These are phyloP conservation scores for Coix lacrymajobi DNA, from an alignment of 176 grass and related monocot genomes.

Conservation along the genomic window DNA sequence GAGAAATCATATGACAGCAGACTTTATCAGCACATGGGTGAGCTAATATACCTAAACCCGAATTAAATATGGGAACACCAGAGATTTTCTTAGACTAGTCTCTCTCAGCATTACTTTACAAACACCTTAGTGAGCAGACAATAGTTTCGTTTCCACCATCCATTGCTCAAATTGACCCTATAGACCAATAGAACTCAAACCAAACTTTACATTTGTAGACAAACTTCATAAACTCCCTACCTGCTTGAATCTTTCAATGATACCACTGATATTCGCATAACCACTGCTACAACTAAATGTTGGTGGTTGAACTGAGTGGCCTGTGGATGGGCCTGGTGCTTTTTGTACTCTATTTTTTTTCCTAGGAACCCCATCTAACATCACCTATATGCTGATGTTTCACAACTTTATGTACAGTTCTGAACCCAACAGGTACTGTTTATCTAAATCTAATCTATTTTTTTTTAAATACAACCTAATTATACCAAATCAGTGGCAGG, in stretches of 20 bases:
- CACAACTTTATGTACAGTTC: background rate
- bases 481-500: background rate
- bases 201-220: background rate
- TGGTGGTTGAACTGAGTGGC: background rate
- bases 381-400: background rate
- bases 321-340: background rate
- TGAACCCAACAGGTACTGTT: background rate
- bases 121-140: background rate
- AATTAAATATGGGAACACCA: background rate
- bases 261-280: background rate
- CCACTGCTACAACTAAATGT: background rate
- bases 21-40: background rate
- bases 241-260: background rate
- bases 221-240: background rate
- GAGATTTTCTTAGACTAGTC: background rate
- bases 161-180: background rate
- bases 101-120: background rate
- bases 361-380: background rate
- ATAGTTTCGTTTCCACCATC: background rate
- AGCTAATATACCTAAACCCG: constrained; percentile 8
- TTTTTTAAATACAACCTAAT: constrained; percentile 2
- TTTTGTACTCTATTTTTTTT: background rate
- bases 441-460: background rate
- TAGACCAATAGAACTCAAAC: background rate
- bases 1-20: constrained; percentile 7